Conservation (phyloP, 768 basidiomycete genomes). For the Trametes cingulata region DNA sequence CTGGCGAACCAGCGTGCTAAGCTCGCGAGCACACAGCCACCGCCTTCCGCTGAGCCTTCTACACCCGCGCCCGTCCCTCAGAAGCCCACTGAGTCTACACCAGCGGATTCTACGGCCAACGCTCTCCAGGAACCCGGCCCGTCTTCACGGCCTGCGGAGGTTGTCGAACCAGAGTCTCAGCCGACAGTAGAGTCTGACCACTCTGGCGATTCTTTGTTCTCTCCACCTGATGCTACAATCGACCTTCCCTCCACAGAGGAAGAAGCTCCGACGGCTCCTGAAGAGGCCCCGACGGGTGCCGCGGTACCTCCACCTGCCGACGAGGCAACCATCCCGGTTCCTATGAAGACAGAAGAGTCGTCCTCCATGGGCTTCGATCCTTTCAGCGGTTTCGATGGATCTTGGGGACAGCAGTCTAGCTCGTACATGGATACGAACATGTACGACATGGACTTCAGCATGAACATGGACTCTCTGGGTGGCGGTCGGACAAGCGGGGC, state of each 20-base stretch:
- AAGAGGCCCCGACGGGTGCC: not conserved
- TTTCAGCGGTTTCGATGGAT: constrained; percentile 26
- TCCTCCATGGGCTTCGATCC: constrained; percentile 21
- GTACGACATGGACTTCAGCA: constrained; percentile 50
- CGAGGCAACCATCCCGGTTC: not conserved
- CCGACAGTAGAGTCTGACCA: constrained; percentile 10
- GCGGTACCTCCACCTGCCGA: not conserved
- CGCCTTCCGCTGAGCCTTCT: not conserved
- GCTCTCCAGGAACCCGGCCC: not conserved
- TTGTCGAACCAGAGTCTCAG: constrained; percentile 3
- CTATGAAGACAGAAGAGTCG: not conserved
- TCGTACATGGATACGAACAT: constrained; percentile 41
- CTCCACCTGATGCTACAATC: constrained; percentile 17
- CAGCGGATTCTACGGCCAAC: not conserved
- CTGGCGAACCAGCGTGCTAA: constrained; percentile 12
- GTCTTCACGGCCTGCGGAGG: not conserved
- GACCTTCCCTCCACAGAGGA: constrained; percentile 18
- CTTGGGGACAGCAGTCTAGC: constrained; percentile 25
- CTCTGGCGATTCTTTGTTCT: constrained; percentile 23
- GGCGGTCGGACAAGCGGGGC: constrained; percentile 33
- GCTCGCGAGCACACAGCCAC: constrained; percentile 3
- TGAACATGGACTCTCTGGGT: constrained; percentile 45
- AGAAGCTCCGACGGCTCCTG: not conserved
- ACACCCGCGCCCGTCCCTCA: not conserved
- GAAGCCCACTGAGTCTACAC: not conserved